Conservation (phyloP, 495 filamentous ascomycete genomes). For the Evansstolkia leycettana region DNA sequence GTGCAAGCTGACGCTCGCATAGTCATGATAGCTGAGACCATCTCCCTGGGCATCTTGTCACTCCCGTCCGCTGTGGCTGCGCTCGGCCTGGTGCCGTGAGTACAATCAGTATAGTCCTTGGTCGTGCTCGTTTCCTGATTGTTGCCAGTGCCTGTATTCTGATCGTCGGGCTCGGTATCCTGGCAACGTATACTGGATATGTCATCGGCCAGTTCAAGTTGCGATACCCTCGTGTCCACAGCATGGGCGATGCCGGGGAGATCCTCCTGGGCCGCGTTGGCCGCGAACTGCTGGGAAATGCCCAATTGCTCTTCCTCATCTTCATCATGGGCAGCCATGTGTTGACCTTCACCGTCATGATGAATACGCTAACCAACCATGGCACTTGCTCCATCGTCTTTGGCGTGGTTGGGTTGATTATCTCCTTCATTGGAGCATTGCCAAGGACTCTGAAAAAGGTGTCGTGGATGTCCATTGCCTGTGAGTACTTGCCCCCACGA, state of each 20-base stretch:
- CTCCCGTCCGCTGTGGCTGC: slow-evolving; percentile 45
- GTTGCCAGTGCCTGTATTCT: slow-evolving; percentile 31
- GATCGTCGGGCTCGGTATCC: slow-evolving; percentile 46
- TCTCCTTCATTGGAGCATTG: slow-evolving; percentile 48
- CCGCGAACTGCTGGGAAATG: slow-evolving; percentile 42
- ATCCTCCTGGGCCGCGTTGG: slow-evolving; percentile 47
- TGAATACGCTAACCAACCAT: slow-evolving; percentile 49
- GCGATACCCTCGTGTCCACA: slow-evolving; percentile 47
- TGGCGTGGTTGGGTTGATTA: slow-evolving; percentile 42
- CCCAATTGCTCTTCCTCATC: slow-evolving; percentile 49
- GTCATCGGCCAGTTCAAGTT: slow-evolving; percentile 59
- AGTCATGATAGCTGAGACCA: slow-evolving; percentile 53
- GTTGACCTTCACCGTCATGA: slow-evolving; percentile 57
- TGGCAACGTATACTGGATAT: slow-evolving; percentile 62
- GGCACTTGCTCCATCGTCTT: slow-evolving; percentile 52
- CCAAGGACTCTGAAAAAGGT: slow-evolving; percentile 47
- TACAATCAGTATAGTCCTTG: slow-evolving; percentile 28
- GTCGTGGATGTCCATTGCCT: slow-evolving; percentile 44
- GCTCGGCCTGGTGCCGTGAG: slow-evolving; percentile 43
- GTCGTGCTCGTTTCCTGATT: slow-evolving; percentile 52
- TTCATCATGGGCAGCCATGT: slow-evolving; percentile 67
- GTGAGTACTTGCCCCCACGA: too few relatives aligned
- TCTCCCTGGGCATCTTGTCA: slow-evolving; percentile 48
- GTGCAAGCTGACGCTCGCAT: slow-evolving; percentile 2
- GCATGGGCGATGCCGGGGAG: slow-evolving; percentile 55